Evolutionary conservation across 495 filamentous ascomycete species (phyloP).

Genomic region (Hypoxylon trugodes): DNA sequence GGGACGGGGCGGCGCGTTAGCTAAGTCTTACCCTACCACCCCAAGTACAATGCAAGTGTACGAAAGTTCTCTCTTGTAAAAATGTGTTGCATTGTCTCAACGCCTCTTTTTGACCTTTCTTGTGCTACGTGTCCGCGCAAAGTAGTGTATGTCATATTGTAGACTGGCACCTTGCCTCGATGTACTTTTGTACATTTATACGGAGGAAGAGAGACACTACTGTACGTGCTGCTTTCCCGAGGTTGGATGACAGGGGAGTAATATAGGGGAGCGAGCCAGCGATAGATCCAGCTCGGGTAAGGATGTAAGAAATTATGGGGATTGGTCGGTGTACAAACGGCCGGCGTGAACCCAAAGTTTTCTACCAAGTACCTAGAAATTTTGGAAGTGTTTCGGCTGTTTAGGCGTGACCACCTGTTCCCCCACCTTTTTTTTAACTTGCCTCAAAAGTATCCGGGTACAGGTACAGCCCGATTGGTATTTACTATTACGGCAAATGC

Average conservation of each 20-base stretch:
- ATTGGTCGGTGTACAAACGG: constrained; percentile 26
- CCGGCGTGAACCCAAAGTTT: constrained; percentile 14
- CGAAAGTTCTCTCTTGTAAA: neutral
- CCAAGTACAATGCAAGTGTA: constrained; percentile 24
- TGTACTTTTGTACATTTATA: constrained; percentile 18
- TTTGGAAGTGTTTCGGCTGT: constrained; percentile 16
- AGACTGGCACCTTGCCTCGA: constrained; percentile 26
- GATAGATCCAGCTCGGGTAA: constrained; percentile 24
- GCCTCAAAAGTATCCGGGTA: too few species aligned
- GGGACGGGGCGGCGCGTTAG: constrained; percentile 11
- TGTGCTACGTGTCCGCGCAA: constrained; percentile 19
- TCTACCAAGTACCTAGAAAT: constrained; percentile 8
- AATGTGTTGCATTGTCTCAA: constrained; percentile 21
- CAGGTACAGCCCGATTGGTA: too few species aligned
- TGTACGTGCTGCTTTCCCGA: constrained; percentile 24
- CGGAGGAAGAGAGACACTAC: constrained; percentile 7
- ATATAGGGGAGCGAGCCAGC: constrained; percentile 19
- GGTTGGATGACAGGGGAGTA: constrained; percentile 29
- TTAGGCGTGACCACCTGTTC: constrained; percentile 26
- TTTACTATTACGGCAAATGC: constrained; percentile 16
- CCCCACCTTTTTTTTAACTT: constrained; percentile 30
- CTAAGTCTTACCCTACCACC: constrained; percentile 19
- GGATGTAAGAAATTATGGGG: constrained; percentile 32
- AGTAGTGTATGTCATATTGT: neutral
- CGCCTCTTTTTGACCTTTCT: constrained; percentile 29